Percentiles rank a stretch among this genome's conserved stretches.
phyloP scores from a whole-genome alignment of 352 stramenopile species.

The Phytophthora palmivora region DNA sequence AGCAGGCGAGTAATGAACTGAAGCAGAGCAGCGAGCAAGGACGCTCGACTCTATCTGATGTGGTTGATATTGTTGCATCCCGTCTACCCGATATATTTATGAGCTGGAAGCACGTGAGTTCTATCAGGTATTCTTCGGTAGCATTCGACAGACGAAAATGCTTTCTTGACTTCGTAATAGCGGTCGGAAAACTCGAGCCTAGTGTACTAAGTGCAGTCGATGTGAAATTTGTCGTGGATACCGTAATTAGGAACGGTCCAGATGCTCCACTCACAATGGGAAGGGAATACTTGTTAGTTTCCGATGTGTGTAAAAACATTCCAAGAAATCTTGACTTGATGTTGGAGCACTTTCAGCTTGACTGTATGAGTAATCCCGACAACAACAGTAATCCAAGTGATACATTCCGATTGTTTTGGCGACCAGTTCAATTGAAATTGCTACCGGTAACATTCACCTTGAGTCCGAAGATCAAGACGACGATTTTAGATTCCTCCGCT shows the following conservation, averaged over 20 bases:
- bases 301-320: conserved; percentile 9
- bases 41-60: background rate
- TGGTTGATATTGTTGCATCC: conserved; percentile 5
- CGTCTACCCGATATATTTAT: conserved; percentile 13
- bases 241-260: conserved; percentile 4
- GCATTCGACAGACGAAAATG: conserved; percentile 16
- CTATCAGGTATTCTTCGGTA: conserved; percentile 1
- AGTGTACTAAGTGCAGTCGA: conserved; percentile 10
- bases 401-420: conserved; percentile 23
- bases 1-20: conserved; percentile 1
- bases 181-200: conserved; percentile 8
- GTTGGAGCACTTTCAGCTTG: conserved; percentile 2
- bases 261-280: conserved; percentile 7
- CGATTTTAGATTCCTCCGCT: conserved; percentile 14
- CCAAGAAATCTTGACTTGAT: conserved; percentile 15
- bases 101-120: conserved; percentile 1
- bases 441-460: conserved; percentile 12
- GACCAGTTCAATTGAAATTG: conserved; percentile 5
- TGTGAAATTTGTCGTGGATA: conserved; percentile 10
- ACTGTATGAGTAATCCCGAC: background rate
- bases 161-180: conserved; percentile 29
- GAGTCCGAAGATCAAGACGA: conserved; percentile 1
- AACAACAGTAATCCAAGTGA: conserved; percentile 7
- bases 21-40: background rate
- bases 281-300: conserved; percentile 25